Evolutionary conservation across 306 rosid species (phyloP), one percentile per base, ranked within the genome.

Genomic region (Dicorynia guianensis): DNA sequence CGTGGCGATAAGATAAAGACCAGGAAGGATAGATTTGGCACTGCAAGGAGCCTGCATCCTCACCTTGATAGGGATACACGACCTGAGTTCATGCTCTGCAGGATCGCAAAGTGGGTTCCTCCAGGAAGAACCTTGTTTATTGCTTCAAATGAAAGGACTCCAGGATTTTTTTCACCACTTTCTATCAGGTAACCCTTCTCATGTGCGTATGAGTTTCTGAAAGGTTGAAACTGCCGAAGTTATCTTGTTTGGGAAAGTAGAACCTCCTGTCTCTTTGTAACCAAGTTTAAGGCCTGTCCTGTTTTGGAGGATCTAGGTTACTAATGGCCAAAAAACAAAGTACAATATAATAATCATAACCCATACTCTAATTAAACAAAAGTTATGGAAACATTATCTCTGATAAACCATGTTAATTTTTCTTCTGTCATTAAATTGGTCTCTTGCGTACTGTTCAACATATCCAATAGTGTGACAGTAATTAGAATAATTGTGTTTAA

Each of bases 1-100:
- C 99, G 98, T 11, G 99, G 99, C 20, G 99, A 96, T 83, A 92
- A 86, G 84, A 76, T 96, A 76, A 96, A 90, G 81, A 96, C 89
- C 40, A 86, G 99, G 89, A 96, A 84, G 83, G 99, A 96, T 80
- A 86, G 96, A 77, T 85, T 87, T 82, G 99, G 97, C 19, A 87
- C 89, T 71, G 81, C 75, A 3, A 86, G 96, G 86, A 86, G 80
- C 81, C 81, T 90, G 75, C 95, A 86, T 75, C 99, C 99, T 73
- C 99, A 90, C 86, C 89, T 96, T 49, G 99, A 92, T 75, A 86
- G 99, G 78, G 99, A 96, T 77, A 96, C 98, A 43, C 89, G 84
- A 11, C 83, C 99, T 3, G 91, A 96, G 82, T 92, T 96, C 71
- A 90, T 96, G 70, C 72, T 90, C 38, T 82, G 60, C 63, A 85